These are phyloP conservation scores for Populus pruinosa DNA, from an alignment of 345 rosid genomes.

Conservation along the genomic window DNA sequence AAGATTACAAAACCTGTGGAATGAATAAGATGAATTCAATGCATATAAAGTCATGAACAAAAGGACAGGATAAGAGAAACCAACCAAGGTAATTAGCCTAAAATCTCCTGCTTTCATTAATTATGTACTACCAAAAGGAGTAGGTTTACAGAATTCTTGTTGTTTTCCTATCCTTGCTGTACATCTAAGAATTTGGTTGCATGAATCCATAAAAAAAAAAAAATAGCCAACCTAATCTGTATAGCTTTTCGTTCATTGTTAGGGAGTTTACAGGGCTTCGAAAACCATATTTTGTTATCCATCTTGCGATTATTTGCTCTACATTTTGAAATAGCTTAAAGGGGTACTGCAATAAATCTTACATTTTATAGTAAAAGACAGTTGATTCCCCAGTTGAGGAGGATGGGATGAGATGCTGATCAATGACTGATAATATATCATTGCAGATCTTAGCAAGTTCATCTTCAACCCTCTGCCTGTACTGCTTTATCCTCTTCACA, in stretches of 20 bases:
- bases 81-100: not conserved
- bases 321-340: not conserved
- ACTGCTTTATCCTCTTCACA: slow-evolving; percentile 66
- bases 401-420: slow-evolving; percentile 64
- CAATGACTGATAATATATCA: slow-evolving; percentile 64
- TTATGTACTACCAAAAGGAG: not conserved
- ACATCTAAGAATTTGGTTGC: not conserved
- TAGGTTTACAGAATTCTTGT: not conserved
- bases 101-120: not conserved
- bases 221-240: not conserved
- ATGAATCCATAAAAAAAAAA: not conserved
- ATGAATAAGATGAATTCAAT: slow-evolving; percentile 1
- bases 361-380: slow-evolving; percentile 80
- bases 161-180: not conserved
- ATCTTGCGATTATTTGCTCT: not conserved
- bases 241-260: not conserved
- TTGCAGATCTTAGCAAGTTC: slow-evolving; percentile 69
- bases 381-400: slow-evolving; percentile 72
- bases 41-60: not conserved
- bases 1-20: not conserved
- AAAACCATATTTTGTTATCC: not conserved
- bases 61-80: not conserved
- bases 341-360: slow-evolving; percentile 13
- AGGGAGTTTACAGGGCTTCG: not conserved
- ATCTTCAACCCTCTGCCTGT: slow-evolving; percentile 65